Evolutionary conservation across 2,329 filamentous ascomycete species (phyloP).

Genomic region (Beauveria australis): DNA sequence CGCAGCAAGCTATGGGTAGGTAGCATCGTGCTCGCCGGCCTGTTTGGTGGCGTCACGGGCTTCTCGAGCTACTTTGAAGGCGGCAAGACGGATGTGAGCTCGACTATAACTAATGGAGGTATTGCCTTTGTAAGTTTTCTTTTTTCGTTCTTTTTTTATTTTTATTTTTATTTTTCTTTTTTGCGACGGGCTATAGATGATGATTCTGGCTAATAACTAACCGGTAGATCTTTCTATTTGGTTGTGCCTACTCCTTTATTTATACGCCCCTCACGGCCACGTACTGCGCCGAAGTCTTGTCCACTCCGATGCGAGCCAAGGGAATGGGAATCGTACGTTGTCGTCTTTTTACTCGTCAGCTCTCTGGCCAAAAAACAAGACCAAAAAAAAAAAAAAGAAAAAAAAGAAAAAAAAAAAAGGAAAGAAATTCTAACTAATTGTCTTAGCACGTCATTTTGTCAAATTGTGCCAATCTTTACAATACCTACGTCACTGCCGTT

Average conservation of each 20-base stretch:
- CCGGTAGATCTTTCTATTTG: constrained; percentile 42
- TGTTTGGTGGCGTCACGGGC: constrained; percentile 40
- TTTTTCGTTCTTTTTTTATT: not conserved
- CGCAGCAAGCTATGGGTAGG: constrained; percentile 41
- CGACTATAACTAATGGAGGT: constrained; percentile 32
- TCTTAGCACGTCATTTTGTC: constrained; percentile 18
- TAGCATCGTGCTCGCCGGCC: constrained; percentile 36
- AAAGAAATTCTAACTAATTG: no score
- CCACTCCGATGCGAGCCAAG: constrained; percentile 26
- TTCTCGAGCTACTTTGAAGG: constrained; percentile 32
- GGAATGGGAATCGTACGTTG: constrained; percentile 25
- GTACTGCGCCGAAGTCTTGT: constrained; percentile 27
- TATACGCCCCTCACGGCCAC: constrained; percentile 38
- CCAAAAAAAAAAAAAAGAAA: no score
- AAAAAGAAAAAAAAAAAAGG: no score
- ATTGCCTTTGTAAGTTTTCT: constrained; percentile 33
- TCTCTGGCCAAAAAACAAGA: no score
- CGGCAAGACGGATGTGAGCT: constrained; percentile 24
- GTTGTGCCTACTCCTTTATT: constrained; percentile 42
- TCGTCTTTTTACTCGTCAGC: no score
- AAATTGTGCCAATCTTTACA: constrained; percentile 24
- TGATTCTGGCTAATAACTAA: not conserved
- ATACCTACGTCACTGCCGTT: constrained; percentile 24
- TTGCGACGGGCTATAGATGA: not conserved
- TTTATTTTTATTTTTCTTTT: not conserved